Evolutionary conservation across 139 green algal species (phyloP).

Genomic region (Diplosphaera chodatii): DNA sequence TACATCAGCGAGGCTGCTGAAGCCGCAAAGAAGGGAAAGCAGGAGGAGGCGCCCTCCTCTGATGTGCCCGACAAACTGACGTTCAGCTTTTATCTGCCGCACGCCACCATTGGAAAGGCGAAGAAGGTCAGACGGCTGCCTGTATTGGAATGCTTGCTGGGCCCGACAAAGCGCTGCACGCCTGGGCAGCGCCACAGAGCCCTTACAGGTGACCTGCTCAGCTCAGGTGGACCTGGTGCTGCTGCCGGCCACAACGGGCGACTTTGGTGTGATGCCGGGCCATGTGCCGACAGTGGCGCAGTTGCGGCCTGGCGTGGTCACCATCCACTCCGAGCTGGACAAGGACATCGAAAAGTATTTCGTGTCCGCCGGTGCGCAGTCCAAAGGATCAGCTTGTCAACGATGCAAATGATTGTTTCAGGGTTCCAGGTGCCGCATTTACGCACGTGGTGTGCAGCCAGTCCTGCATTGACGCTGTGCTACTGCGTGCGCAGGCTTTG

Average conservation of each 20-base stretch:
- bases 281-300: slow-evolving; percentile 84
- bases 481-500: slow-evolving; percentile 64
- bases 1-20: slow-evolving; percentile 22
- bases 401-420: no score
- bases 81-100: slow-evolving; percentile 79
- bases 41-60: slow-evolving; percentile 9
- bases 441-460: no score
- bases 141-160: no score
- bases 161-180: no score
- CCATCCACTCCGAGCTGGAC: slow-evolving; percentile 71
- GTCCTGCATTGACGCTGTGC: no score
- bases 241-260: slow-evolving; percentile 70
- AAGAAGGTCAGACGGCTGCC: slow-evolving; percentile 11
- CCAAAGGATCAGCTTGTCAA: no score
- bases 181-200: no score
- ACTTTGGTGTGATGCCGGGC: slow-evolving; percentile 85
- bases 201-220: no score
- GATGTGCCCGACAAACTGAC: slow-evolving; percentile 65
- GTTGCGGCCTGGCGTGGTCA: slow-evolving; percentile 75
- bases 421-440: no score
- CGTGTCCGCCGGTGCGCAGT: slow-evolving; percentile 28
- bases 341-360: slow-evolving; percentile 79
- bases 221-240: slow-evolving; percentile 84
- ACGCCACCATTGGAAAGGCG: slow-evolving; percentile 33
- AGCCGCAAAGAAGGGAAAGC: not conserved